Evolutionary conservation across 1,284 basidiomycete genomes (phyloP), one percentile per base, ranked within the genome.

Genomic region (Tilletia horrida): DNA sequence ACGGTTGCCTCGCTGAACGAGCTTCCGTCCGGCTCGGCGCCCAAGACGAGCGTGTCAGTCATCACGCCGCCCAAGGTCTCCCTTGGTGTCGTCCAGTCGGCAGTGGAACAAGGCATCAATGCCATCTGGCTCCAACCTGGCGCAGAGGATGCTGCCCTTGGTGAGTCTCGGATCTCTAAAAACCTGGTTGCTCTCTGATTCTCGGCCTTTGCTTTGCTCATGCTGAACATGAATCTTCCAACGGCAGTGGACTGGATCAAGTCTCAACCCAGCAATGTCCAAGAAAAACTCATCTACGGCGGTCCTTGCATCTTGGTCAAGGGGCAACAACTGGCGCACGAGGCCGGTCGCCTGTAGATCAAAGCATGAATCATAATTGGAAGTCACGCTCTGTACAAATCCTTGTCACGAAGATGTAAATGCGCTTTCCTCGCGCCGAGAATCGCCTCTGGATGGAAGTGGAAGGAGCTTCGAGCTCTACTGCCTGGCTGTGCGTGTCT

Each of bases 281-380:
- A 80, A 65, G 64, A 73, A 8, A 66, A 70, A 13, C 70, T 81
- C 62, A 72, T 81, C 57, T 75, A 69, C 50, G 76, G 78, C 9
- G 79, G 79, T 0, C 73, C 77, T 0, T 81, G 79, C 65, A 79
- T 81, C 48, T 70, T 81, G 29, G 75, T 79, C 18, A 69, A 74
- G 31, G 79, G 79, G 57, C 73, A 71, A 8, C 68, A 71, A 57
- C 69, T 77, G 18, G 78, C 76, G 35, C 70, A 76, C n/a, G 74
- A 66, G 45, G 69, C 71, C 65, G 78, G 78, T 7, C 77, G 73
- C 52, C 68, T 80, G 6, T 80, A 23, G 18, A 40, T 40, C 35
- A 40, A 40, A 4, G 4, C 11, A 4, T 40, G 6, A 40, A 40
- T 40, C 35, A 40, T 40, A 40, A 40, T 40, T 40, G 35, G 11